Evolutionary conservation across 495 filamentous ascomycete genomes (phyloP).

Genomic region (Achaetomiella virescens): DNA sequence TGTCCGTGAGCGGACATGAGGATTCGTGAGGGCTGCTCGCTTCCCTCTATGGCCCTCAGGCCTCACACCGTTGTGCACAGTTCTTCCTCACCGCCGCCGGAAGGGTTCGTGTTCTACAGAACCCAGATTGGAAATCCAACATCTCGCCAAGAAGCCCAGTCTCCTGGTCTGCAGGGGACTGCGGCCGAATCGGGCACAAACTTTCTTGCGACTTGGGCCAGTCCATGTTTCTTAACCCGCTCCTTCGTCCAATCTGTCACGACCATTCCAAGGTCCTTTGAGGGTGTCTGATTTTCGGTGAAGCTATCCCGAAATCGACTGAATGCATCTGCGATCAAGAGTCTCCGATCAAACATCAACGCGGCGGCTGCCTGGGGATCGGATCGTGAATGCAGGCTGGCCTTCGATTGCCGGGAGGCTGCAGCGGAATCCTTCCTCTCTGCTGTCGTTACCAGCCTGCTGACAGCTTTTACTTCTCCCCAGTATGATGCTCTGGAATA

Average conservation of each 20-base stretch:
- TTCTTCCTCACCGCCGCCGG: background rate
- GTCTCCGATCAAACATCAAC: background rate
- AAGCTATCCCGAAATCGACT: no score
- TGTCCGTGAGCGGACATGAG: no score
- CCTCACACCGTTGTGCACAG: no score
- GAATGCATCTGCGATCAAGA: background rate
- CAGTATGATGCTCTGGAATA: conserved; percentile 13
- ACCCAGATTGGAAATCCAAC: conserved; percentile 1
- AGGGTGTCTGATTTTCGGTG: no score
- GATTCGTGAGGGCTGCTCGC: no score
- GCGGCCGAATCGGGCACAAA: no score
- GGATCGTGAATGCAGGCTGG: conserved; percentile 1
- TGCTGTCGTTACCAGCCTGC: background rate
- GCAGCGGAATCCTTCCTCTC: conserved; percentile 9
- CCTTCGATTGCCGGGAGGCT: conserved; percentile 2
- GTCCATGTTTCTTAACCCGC: no score
- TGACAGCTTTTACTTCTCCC: background rate
- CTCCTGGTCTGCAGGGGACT: no score
- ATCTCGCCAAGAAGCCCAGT: conserved; percentile 19
- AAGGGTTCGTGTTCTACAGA: background rate
- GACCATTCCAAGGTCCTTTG: no score
- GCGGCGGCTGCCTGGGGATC: background rate
- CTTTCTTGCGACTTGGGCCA: no score
- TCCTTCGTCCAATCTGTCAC: no score
- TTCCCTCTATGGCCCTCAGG: no score